Base-by-base conservation (phyloP, 1,284 basidiomycete genomes). In the Malassezia psittaci region DNA sequence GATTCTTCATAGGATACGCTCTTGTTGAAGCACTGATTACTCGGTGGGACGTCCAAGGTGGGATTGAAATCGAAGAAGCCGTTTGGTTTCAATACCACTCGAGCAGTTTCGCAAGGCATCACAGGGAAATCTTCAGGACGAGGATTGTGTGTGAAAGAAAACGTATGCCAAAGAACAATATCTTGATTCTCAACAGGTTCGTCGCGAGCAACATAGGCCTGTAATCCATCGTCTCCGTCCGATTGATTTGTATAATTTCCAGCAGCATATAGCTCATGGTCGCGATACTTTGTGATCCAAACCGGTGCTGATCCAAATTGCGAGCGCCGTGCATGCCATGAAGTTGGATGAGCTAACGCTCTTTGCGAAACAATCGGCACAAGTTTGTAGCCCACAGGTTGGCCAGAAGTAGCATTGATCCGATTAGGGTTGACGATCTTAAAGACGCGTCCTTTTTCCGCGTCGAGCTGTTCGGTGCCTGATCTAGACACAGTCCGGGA, bases 191-290 rank as follows among this genome's bases (percentile, higher is more conserved):
- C 81, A 48, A 88, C 80, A 55, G 74, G 81, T 35, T 48, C 75
- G 5, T 65, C 57, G 15, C 80, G 82, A 59, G 79, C 60, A 39
- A 83, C 81, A 86, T 87, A 89, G 47, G 77, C 77, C 33, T 80
- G 79, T 54, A 89, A 77, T 50, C 85, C 84, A 76, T 90, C 87
- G 66, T 79, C 77, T 21, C 56, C 56, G 79, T 51, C 37, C 24
- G 85, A 86, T 77, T 88, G 87, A 32, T 86, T 85, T 32, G 89
- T 85, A 75, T 86, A 88, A 75, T 85, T 86, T 51, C 88, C 88
- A 57, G 85, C 81, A 8, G 88, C 88, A 83, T 85, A 91, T 78
- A 88, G 81, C 67, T 86, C 79, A n/a, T 81, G 79, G 18, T 83
- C 83, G 57, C 79, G 80, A 57, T 89, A 87, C 54, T 77, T 50